Base-by-base conservation (phyloP, 352 stramenopile species). In the Phytophthora litchii region DNA sequence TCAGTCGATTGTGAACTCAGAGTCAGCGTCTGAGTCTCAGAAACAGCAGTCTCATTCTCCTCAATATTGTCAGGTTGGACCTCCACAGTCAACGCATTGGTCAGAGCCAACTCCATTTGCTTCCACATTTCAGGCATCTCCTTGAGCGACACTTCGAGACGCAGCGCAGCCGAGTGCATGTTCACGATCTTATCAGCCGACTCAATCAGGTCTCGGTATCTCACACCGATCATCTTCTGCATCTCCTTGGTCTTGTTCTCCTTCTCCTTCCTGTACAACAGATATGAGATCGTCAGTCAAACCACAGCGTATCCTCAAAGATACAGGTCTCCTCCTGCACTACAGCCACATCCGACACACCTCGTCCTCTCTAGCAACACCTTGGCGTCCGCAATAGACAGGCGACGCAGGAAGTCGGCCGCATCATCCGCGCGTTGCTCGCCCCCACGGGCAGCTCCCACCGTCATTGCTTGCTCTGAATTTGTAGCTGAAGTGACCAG, bases 131-230 rank as follows among this genome's bases (percentile, higher is more conserved):
- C 63, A 0, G 87, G 83, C 87, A 96, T 92, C 54, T 96, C 85
- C 54, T 91, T 85, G 10, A 96, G 69, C 13, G 85, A 88, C 31
- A 78, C 70, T 41, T 93, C 85, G 13, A 96, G 76, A n/a, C 77
- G 77, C 53, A 94, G 60, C 10, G 88, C 85, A 2, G 84, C 83
- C 51, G 94, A 92, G 59, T 97, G 89, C 91, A 97, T 97, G 29
- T 76, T 94, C 11, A 97, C 82, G 42, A 97, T 97, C 61, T 92
- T 92, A 70, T 97, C 91, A 1, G 91, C 91, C 27, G 91, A 97
- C 54, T 97, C 89, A 59, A 97, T 97, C 11, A 97, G 72, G 54
- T 97, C 90, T 25, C 94, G 89, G 43, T 98, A 98, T 4, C 91
- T 70, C 34, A 95, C 93, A 34, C 91, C 84, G 31, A 97, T 96